These are phyloP conservation scores for Didymella lethalis DNA, from an alignment of 2,329 filamentous ascomycete genomes.

Conservation along the genomic window DNA sequence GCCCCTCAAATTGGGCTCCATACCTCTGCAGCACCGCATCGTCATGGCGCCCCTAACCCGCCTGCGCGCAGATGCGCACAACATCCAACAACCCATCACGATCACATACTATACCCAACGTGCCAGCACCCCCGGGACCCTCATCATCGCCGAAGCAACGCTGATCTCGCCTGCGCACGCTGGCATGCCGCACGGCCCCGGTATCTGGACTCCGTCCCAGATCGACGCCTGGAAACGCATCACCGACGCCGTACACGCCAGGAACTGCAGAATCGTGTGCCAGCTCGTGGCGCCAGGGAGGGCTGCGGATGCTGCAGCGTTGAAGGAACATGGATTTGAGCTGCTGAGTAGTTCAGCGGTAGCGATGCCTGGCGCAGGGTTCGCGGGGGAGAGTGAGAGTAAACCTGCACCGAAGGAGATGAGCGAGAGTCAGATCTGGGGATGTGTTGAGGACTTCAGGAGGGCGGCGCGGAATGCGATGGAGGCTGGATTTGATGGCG, in stretches of 20 bases:
- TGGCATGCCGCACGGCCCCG: slow-evolving; percentile 61
- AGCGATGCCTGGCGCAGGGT: slow-evolving; percentile 52
- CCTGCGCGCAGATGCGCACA: slow-evolving; percentile 55
- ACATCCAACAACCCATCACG: slow-evolving; percentile 52
- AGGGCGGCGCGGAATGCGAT: slow-evolving; percentile 54
- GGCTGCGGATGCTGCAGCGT: slow-evolving; percentile 50
- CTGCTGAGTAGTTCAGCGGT: slow-evolving; percentile 43
- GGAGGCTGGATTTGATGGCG: slow-evolving; percentile 65
- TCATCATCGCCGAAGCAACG: slow-evolving; percentile 66
- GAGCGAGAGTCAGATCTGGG: slow-evolving; percentile 49
- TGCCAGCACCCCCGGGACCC: slow-evolving; percentile 59
- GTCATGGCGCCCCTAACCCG: slow-evolving; percentile 48
- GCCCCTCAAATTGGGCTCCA: slow-evolving; percentile 39
- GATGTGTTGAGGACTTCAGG: slow-evolving; percentile 49
- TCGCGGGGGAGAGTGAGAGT: slow-evolving; percentile 30
- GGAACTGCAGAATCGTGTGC: slow-evolving; percentile 65
- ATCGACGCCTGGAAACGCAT: slow-evolving; percentile 66
- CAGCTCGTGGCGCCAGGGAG: slow-evolving; percentile 70
- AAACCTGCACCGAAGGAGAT: slow-evolving; percentile 27
- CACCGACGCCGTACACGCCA: slow-evolving; percentile 68
- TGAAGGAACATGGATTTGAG: slow-evolving; percentile 45
- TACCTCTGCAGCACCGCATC: slow-evolving; percentile 40
- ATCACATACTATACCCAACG: slow-evolving; percentile 64
- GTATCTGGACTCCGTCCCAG: slow-evolving; percentile 59
- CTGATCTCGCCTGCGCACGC: slow-evolving; percentile 58